phyloP scores from a whole-genome alignment of 768 basidiomycete species.

The Tricholomella constricta region DNA sequence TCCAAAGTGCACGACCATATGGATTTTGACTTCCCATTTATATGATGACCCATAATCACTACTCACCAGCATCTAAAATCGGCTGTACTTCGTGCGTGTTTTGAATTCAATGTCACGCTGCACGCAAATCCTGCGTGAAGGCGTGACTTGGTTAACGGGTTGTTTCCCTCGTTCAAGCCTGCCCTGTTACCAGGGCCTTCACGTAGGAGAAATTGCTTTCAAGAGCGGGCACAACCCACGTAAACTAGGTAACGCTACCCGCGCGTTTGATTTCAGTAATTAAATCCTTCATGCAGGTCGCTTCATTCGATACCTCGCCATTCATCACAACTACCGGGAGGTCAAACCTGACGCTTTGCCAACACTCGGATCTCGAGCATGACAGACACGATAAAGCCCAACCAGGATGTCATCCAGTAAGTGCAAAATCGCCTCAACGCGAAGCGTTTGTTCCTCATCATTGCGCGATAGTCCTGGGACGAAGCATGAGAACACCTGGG shows the following conservation, averaged over 20 bases:
- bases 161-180: conserved; percentile 17
- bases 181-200: conserved; percentile 29
- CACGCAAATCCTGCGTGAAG: too few species aligned
- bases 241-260: conserved; percentile 28
- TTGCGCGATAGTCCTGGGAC: not conserved
- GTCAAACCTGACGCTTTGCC: conserved; percentile 31
- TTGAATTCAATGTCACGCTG: too few species aligned
- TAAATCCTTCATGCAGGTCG: not conserved
- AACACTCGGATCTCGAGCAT: conserved; percentile 34
- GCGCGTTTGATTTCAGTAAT: not conserved
- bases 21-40: too few species aligned
- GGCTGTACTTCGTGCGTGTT: conserved; percentile 23
- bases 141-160: too few species aligned
- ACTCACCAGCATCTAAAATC: too few species aligned
- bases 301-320: conserved; percentile 19
- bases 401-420: not conserved
- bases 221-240: conserved; percentile 21
- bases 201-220: conserved; percentile 30
- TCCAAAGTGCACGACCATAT: too few species aligned
- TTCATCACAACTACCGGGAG: conserved; percentile 21
- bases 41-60: too few species aligned
- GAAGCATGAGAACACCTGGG: not conserved
- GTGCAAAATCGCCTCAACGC: not conserved
- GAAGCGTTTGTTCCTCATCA: not conserved
- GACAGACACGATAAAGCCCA: conserved; percentile 27